Percentiles rank a stretch among this genome's conserved stretches.
Evolutionary conservation across 306 rosid species (phyloP).

Genomic region (Cucumis melo): DNA sequence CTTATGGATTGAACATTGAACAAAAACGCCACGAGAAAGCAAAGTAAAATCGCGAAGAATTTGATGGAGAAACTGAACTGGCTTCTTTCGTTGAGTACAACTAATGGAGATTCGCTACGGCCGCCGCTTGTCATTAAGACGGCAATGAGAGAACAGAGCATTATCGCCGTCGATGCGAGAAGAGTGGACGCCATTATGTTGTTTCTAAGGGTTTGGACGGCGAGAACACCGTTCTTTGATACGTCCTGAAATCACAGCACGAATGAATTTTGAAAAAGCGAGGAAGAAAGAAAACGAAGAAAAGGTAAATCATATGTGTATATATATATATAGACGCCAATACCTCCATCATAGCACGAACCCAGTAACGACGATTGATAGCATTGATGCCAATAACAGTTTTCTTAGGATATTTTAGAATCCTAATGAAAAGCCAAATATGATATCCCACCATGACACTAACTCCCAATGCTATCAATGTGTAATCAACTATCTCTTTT

Average conservation of each 20-base stretch:
- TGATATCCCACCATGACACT: constrained; percentile 48
- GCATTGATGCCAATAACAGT: constrained; percentile 76
- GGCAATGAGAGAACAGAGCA: constrained; percentile 69
- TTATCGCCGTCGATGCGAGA: constrained; percentile 78
- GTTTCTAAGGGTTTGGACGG: constrained; percentile 77
- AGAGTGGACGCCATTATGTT: constrained; percentile 94
- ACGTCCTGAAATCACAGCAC: constrained; percentile 25
- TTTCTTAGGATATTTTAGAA: constrained; percentile 42
- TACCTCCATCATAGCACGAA: constrained; percentile 85
- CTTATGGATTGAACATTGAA: constrained; percentile 78
- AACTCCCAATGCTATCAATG: constrained; percentile 52
- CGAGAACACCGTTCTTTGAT: constrained; percentile 58
- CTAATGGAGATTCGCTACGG: neutral
- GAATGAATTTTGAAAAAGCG: too few relatives aligned
- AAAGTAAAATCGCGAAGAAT: constrained; percentile 55
- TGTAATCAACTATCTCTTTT: constrained; percentile 29
- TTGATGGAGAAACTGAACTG: constrained; percentile 34
- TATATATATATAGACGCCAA: too few relatives aligned
- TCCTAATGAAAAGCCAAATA: constrained; percentile 51
- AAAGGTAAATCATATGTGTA: neutral
- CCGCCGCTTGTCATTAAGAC: constrained; percentile 40
- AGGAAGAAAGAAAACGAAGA: too few relatives aligned
- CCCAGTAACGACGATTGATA: constrained; percentile 81
- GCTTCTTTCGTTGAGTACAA: constrained; percentile 36
- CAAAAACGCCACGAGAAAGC: constrained; percentile 58